phyloP scores from a whole-genome alignment of 140 eudicot genomes.

The Senecio squalidus region DNA sequence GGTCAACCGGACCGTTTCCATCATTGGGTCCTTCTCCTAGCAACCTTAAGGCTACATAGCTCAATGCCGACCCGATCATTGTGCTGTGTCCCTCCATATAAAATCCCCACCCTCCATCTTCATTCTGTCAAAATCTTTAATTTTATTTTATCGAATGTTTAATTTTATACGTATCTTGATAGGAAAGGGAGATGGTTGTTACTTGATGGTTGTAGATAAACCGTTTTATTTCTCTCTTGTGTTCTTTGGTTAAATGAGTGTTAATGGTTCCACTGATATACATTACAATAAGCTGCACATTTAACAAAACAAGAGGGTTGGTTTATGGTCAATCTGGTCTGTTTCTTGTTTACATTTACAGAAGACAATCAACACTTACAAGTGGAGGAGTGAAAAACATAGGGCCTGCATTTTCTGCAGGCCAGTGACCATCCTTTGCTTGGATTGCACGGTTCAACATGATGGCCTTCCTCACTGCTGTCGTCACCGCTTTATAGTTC shows the following conservation, averaged over 20 bases:
- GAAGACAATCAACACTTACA: slow-evolving; percentile 26
- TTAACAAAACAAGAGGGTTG: background rate
- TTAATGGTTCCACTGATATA: slow-evolving; percentile 53
- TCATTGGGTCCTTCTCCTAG: slow-evolving; percentile 54
- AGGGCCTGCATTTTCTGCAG: slow-evolving; percentile 58
- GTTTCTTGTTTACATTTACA: background rate
- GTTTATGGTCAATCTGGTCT: background rate
- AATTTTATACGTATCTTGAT: background rate
- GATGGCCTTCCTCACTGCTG: slow-evolving; percentile 41
- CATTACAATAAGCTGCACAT: slow-evolving; percentile 49
- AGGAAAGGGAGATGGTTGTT: slow-evolving; percentile 9
- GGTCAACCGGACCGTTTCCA: slow-evolving; percentile 39
- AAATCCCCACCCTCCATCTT: no score
- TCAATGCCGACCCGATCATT: slow-evolving; percentile 51
- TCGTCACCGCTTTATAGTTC: slow-evolving; percentile 29
- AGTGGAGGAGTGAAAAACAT: slow-evolving; percentile 59
- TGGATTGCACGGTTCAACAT: slow-evolving; percentile 47
- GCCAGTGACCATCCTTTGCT: slow-evolving; percentile 67
- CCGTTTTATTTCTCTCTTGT: slow-evolving; percentile 52
- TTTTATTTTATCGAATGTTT: background rate
- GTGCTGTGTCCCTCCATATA: slow-evolving; percentile 62
- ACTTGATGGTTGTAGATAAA: slow-evolving; percentile 63
- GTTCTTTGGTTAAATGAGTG: slow-evolving; percentile 37
- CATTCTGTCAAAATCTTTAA: slow-evolving; percentile 29
- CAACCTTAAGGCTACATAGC: slow-evolving; percentile 44